phyloP scores from a whole-genome alignment of 2,329 filamentous ascomycete species.

The Hymenoscyphus infarciens region DNA sequence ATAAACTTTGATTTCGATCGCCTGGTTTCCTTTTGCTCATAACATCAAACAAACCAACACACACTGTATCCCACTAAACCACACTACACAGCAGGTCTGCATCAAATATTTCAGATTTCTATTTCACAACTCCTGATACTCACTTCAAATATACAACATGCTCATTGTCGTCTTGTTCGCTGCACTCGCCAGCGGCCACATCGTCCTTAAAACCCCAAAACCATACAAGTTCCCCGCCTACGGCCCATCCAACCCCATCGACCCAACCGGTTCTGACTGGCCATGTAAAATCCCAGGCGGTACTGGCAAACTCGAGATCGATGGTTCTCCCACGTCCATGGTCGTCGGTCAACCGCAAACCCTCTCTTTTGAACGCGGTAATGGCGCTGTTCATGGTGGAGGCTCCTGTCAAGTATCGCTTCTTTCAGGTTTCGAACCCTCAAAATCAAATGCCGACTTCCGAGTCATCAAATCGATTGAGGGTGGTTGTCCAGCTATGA shows the following conservation, averaged over 20 bases:
- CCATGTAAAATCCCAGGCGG: not conserved
- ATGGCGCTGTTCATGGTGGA: not conserved
- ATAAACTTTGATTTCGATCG: too few species aligned
- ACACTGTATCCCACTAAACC: too few species aligned
- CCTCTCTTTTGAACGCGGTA: not conserved
- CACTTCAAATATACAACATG: not conserved
- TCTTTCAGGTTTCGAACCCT: not conserved
- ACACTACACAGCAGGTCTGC: too few species aligned
- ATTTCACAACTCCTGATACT: too few species aligned
- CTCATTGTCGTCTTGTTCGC: not conserved
- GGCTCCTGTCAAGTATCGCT: not conserved
- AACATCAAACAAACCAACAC: too few species aligned
- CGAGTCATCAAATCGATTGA: not conserved
- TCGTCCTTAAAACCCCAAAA: constrained; percentile 1
- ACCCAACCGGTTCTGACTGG: not conserved
- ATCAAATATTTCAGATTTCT: too few species aligned
- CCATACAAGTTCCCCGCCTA: not conserved
- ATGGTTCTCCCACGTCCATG: not conserved
- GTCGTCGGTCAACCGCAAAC: not conserved
- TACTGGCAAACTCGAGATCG: not conserved
- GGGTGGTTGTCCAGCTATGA: not conserved
- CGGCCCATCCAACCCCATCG: not conserved
- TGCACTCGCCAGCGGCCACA: not conserved
- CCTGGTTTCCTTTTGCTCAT: too few species aligned
- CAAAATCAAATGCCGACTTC: not conserved